Base-by-base conservation (phyloP, 768 basidiomycete genomes). In the Boletus bicolor region DNA sequence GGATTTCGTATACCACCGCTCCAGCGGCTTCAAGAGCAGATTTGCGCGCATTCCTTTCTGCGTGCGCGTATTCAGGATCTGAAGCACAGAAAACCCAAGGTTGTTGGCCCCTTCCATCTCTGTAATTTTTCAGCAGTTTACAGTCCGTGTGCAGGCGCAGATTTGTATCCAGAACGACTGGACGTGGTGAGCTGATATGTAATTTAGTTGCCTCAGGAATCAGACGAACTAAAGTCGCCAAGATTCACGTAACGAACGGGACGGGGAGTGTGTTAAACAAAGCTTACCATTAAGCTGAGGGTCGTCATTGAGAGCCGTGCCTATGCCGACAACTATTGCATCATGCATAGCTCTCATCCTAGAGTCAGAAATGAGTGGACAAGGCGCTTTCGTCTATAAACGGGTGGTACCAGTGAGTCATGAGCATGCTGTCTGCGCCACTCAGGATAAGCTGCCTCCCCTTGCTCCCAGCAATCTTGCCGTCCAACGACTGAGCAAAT, bases 311-410 rank as follows among this genome's bases (percentile, higher is more conserved):
- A 93, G 72, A 21, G 91, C 85, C 0, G 96, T 98, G 8, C 89
- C 91, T 37, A 94, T 82, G 3, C 96, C 96, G 43, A 99, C 79
- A 14, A 99, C 74, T 56, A 99, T 98, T 9, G 82, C 93, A 64
- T 97, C 92, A 72, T 98, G 96, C 80, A 92, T 82, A 0, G 91
- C 79, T 58, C 96, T 78, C 83, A 98, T 84, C 86, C 94, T 96
- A 60, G 48, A 46, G 57, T 46, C 19, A 24, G 17, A 49, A 32
- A 38, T 63, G 44, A 47, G 50, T 32, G 42, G 28, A 48, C 17
- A 34, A 36, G 10, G 19, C 30, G 32, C 17, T 41, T 51, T 52
- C 26, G 35, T 38, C 19, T 44, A 37, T 24, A 34, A 21, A 54
- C 10, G 39, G 17, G 26, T 10, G 61, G 58, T 64, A 93, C 94